Conservation (phyloP, 495 filamentous ascomycete genomes). For the Recurvomyces mirabilis region DNA sequence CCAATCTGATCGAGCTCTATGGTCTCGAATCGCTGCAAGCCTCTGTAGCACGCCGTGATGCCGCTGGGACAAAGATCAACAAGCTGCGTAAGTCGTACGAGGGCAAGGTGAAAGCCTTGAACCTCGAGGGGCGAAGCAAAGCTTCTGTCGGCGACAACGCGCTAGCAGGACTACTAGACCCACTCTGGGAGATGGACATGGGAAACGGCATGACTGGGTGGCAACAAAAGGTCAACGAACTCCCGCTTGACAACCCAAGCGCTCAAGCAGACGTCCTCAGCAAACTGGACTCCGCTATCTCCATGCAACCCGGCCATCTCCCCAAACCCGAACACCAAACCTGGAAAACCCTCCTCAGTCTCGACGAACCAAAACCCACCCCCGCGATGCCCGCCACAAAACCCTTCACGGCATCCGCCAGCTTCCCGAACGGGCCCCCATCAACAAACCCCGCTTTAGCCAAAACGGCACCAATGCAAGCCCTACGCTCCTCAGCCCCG, state of each 20-base stretch:
- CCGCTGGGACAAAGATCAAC: constrained; percentile 60
- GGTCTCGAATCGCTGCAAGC: constrained; percentile 47
- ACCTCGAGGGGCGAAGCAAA: constrained; percentile 53
- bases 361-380: constrained; percentile 34
- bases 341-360: constrained; percentile 48
- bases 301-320: constrained; percentile 44
- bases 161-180: constrained; percentile 48
- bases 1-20: constrained; percentile 56
- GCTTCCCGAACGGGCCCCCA: too few relatives aligned
- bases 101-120: constrained; percentile 51
- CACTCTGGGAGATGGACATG: constrained; percentile 51
- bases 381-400: constrained; percentile 23
- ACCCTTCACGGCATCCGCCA: constrained; percentile 10
- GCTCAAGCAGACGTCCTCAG: constrained; percentile 41
- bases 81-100: constrained; percentile 66
- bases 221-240: constrained; percentile 57
- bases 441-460: not conserved
- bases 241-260: constrained; percentile 49
- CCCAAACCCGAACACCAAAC: constrained; percentile 40
- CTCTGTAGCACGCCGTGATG: constrained; percentile 54
- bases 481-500: constrained; percentile 5
- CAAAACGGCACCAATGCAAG: constrained; percentile 5
- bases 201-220: constrained; percentile 57
- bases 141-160: constrained; percentile 17
- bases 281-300: constrained; percentile 37